phyloP scores from a whole-genome alignment of 768 basidiomycete genomes.

The Sistotremastrum niveocremeum region DNA sequence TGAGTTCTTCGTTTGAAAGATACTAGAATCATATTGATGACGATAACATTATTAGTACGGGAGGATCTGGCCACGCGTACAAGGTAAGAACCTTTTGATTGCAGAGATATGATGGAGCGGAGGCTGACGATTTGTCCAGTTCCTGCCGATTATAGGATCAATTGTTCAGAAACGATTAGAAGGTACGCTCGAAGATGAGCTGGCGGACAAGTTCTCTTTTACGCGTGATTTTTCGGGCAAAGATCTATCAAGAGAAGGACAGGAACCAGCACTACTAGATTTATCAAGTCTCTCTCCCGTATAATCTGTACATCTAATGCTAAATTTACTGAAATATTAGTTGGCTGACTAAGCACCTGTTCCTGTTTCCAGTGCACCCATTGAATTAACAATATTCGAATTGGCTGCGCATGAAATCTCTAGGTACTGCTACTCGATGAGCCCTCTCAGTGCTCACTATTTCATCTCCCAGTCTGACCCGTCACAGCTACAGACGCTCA shows the following conservation, averaged over 20 bases:
- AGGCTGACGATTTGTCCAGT: slow-evolving; percentile 31
- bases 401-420: too few relatives aligned
- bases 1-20: slow-evolving; percentile 79
- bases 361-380: too few relatives aligned
- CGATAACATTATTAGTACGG: neutral
- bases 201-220: slow-evolving; percentile 50
- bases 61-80: slow-evolving; percentile 6
- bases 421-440: too few relatives aligned
- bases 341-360: too few relatives aligned
- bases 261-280: too few relatives aligned
- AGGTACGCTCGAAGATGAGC: slow-evolving; percentile 37
- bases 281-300: too few relatives aligned
- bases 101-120: neutral
- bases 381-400: too few relatives aligned
- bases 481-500: too few relatives aligned
- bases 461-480: too few relatives aligned
- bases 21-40: slow-evolving; percentile 46
- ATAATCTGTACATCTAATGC: too few relatives aligned
- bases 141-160: slow-evolving; percentile 72
- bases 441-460: too few relatives aligned
- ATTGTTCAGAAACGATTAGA: slow-evolving; percentile 65
- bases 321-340: too few relatives aligned
- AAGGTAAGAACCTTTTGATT: neutral
- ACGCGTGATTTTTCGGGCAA: slow-evolving; percentile 23
- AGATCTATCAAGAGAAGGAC: slow-evolving; percentile 2